These are phyloP conservation scores for Piedraia hortae DNA, from an alignment of 2,329 filamentous ascomycete species.

Conservation along the genomic window DNA sequence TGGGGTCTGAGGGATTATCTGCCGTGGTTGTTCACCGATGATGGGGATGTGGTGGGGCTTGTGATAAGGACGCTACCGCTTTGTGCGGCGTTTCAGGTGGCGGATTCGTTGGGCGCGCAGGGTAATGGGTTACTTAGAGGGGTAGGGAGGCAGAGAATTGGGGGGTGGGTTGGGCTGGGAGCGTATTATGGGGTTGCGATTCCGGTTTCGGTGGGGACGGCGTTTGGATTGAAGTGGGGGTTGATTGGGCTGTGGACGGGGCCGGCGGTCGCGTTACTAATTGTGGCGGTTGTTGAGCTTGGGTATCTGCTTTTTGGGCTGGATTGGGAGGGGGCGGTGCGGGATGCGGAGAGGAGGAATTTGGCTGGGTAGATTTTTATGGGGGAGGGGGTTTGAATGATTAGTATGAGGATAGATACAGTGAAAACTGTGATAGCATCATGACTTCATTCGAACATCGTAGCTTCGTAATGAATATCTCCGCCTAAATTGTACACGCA, in stretches of 20 bases:
- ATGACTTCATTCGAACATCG: no score
- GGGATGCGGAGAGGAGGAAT: constrained; percentile 31
- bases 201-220: constrained; percentile 53
- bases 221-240: constrained; percentile 51
- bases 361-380: constrained; percentile 4
- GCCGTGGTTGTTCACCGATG: constrained; percentile 44
- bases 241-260: constrained; percentile 53
- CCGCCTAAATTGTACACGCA: no score
- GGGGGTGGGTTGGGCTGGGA: constrained; percentile 65
- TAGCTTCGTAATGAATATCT: no score
- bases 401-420: no score
- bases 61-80: constrained; percentile 44
- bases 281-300: constrained; percentile 28
- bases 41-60: constrained; percentile 37
- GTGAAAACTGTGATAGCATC: no score
- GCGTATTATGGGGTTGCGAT: constrained; percentile 68
- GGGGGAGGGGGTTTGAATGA: no score
- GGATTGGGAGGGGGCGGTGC: constrained; percentile 28
- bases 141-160: constrained; percentile 66
- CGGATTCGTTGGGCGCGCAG: constrained; percentile 52
- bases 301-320: constrained; percentile 23
- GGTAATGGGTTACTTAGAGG: constrained; percentile 69
- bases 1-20: constrained; percentile 42
- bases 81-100: constrained; percentile 68
- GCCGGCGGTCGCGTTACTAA: constrained; percentile 32